These are phyloP conservation scores for Gossypium trilobum DNA, from an alignment of 441 rosid genomes.

Conservation along the genomic window DNA sequence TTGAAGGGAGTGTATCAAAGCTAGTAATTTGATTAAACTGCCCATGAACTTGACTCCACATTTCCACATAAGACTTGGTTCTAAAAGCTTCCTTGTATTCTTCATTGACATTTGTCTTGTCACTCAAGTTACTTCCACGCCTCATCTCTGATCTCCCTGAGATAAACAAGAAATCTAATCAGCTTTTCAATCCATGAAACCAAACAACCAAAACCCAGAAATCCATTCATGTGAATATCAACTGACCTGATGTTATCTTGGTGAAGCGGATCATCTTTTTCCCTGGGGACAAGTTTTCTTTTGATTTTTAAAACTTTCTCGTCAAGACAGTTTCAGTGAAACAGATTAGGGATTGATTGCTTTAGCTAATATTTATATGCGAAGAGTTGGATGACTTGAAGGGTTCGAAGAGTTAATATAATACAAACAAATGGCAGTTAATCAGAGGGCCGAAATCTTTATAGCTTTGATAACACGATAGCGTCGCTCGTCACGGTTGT, in stretches of 20 bases:
- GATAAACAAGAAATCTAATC: slow-evolving; percentile 3
- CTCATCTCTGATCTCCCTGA: slow-evolving; percentile 39
- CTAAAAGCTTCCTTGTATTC: slow-evolving; percentile 81
- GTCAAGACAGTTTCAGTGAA: background rate
- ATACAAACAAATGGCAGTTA: slow-evolving; percentile 9
- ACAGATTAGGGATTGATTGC: background rate
- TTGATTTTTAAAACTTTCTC: background rate
- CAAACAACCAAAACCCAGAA: background rate
- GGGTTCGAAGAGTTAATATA: background rate
- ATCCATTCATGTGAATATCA: background rate
- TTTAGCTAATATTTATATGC: background rate
- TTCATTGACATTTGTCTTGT: slow-evolving; percentile 48
- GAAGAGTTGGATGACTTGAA: slow-evolving; percentile 17
- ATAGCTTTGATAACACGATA: slow-evolving; percentile 45
- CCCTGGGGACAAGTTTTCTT: background rate
- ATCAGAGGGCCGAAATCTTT: slow-evolving; percentile 6
- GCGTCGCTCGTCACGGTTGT: slow-evolving; percentile 36
- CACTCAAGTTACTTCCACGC: slow-evolving; percentile 25
- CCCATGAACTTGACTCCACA: slow-evolving; percentile 48
- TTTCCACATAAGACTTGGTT: slow-evolving; percentile 65
- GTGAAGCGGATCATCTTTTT: slow-evolving; percentile 17
- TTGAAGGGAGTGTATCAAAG: slow-evolving; percentile 26
- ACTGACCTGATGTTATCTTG: slow-evolving; percentile 29
- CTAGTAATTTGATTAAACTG: slow-evolving; percentile 26
- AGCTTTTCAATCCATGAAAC: background rate